Percentiles rank a stretch among this genome's conserved stretches.
Evolutionary conservation across 1,284 basidiomycete genomes (phyloP).

Genomic region (Trametes polyzona): DNA sequence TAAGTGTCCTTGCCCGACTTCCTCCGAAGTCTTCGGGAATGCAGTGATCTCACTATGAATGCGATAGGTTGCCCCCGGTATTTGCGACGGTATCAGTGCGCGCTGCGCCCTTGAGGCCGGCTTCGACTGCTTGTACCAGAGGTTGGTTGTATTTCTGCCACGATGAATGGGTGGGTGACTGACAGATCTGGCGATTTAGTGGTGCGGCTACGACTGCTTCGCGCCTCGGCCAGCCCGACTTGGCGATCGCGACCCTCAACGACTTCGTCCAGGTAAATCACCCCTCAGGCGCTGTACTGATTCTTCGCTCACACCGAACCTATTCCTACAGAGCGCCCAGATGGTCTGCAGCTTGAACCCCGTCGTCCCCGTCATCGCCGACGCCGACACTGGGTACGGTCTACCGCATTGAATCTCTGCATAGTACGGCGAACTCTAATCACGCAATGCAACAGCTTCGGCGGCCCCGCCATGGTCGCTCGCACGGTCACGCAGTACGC

Average conservation of each 20-base stretch:
- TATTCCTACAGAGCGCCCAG: slow-evolving; percentile 44
- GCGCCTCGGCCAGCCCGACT: slow-evolving; percentile 76
- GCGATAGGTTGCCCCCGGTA: slow-evolving; percentile 69
- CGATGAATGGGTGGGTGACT: slow-evolving; percentile 2
- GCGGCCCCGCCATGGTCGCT: slow-evolving; percentile 76
- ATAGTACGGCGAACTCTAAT: neutral
- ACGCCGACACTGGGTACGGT: slow-evolving; percentile 75
- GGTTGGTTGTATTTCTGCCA: slow-evolving; percentile 29
- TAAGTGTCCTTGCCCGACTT: slow-evolving; percentile 42
- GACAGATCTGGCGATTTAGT: slow-evolving; percentile 31
- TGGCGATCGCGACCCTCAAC: slow-evolving; percentile 81
- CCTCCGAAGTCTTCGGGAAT: neutral
- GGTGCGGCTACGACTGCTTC: slow-evolving; percentile 81
- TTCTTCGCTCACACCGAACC: neutral
- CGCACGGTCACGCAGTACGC: slow-evolving; percentile 77
- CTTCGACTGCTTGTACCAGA: slow-evolving; percentile 77
- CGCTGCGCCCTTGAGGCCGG: slow-evolving; percentile 79
- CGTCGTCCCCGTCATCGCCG: slow-evolving; percentile 73
- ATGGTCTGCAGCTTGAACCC: slow-evolving; percentile 73
- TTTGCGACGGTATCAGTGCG: slow-evolving; percentile 82
- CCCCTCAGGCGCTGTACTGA: neutral
- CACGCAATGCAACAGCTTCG: slow-evolving; percentile 51
- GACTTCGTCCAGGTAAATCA: slow-evolving; percentile 66
- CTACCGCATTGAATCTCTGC: neutral
- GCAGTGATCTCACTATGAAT: neutral